A percentile compares a stretch with the other conserved stretches of the same genome.
Evolutionary conservation across 2,329 filamentous ascomycete genomes (phyloP).

Genomic region (Trichophyton mentagrophytes): DNA sequence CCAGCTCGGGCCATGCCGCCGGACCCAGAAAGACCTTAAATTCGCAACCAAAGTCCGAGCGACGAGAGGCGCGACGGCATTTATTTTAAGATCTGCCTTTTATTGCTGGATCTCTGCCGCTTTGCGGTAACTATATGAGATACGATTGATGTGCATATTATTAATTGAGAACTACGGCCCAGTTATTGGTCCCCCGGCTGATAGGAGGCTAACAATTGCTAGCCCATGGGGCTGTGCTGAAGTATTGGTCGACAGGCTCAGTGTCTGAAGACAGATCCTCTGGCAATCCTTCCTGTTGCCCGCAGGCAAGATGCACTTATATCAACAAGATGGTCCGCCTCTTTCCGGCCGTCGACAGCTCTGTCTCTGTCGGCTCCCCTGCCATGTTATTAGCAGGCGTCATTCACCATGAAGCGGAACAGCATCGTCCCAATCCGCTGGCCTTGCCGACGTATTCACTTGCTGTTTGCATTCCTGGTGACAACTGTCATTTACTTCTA

Average conservation of each 20-base stretch:
- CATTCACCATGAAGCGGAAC: not conserved
- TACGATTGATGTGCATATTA: too few relatives aligned
- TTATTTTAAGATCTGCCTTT: not conserved
- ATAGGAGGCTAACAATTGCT: too few relatives aligned
- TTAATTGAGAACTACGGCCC: too few relatives aligned
- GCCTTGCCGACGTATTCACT: not conserved
- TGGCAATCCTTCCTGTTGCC: too few relatives aligned
- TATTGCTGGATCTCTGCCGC: not conserved
- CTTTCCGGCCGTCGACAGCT: not conserved
- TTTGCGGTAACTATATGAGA: too few relatives aligned
- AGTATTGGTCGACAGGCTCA: too few relatives aligned
- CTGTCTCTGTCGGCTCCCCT: not conserved
- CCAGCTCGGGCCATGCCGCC: not conserved
- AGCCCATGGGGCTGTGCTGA: too few relatives aligned
- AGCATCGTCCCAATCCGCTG: not conserved
- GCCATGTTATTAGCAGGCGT: not conserved
- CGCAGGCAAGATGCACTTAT: too few relatives aligned
- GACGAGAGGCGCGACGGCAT: too few relatives aligned
- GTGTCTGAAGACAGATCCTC: too few relatives aligned
- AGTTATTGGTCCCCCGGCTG: too few relatives aligned
- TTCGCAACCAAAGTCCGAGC: not conserved
- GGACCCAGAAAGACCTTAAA: not conserved
- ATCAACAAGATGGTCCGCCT: too few relatives aligned
- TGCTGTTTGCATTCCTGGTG: not conserved
- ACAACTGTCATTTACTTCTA: not conserved